Conservation (phyloP, 2,329 filamentous ascomycete species). For the Curvularia lunata region DNA sequence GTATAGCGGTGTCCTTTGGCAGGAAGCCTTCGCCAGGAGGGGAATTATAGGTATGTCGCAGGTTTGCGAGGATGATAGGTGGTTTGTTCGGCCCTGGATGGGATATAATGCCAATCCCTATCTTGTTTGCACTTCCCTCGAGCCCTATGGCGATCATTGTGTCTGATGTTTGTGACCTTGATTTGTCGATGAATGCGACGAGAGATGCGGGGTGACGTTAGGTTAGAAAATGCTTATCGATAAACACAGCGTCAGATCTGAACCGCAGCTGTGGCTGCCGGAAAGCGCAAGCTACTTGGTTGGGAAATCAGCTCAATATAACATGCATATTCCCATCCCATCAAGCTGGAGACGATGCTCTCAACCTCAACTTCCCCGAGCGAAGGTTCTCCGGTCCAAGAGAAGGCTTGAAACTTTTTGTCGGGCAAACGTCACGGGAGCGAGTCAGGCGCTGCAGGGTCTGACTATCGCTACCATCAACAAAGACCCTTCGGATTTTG, state of each 20-base stretch:
- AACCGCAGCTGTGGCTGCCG: not conserved
- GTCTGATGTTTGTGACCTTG: slow-evolving; percentile 9
- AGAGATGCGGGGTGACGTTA: slow-evolving; percentile 32
- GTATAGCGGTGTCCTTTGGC: slow-evolving; percentile 91
- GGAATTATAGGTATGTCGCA: slow-evolving; percentile 90
- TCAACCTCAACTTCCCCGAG: not conserved
- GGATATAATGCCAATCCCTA: slow-evolving; percentile 89
- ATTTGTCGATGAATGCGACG: slow-evolving; percentile 17
- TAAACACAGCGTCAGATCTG: slow-evolving; percentile 6
- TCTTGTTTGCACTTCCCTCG: slow-evolving; percentile 97
- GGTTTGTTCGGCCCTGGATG: slow-evolving; percentile 63
- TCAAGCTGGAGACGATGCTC: not conserved
- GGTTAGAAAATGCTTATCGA: slow-evolving; percentile 27
- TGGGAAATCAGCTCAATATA: slow-evolving; percentile 1
- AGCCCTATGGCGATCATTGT: slow-evolving; percentile 72
- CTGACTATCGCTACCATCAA: not conserved
- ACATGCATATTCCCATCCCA: not conserved
- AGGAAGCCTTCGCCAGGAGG: slow-evolving; percentile 94
- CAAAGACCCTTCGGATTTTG: not conserved
- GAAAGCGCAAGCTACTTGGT: not conserved
- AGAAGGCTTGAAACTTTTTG: not conserved
- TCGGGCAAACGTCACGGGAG: not conserved
- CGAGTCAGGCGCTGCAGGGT: slow-evolving; percentile 13
- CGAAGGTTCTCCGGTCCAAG: not conserved
- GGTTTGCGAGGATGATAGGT: slow-evolving; percentile 78